Evolutionary conservation across 345 rosid genomes (phyloP), one percentile per base, ranked within the genome.

Genomic region (Aquilaria malaccensis): DNA sequence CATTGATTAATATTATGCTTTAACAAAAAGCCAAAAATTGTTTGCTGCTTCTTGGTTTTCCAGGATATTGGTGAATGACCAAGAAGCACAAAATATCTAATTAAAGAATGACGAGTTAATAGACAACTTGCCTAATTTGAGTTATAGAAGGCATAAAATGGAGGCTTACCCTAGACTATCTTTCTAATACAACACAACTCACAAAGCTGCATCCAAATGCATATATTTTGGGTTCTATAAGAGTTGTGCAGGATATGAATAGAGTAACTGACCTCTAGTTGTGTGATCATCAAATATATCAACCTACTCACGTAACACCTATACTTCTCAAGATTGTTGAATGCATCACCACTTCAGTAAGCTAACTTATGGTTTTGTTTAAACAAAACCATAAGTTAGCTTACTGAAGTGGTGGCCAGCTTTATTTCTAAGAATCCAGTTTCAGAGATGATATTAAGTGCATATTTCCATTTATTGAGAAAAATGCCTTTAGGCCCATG

Each of bases 401-500:
- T n/a, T n/a, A n/a, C n/a, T n/a, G n/a, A n/a, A n/a, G n/a, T n/a
- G n/a, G n/a, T n/a, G n/a, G 59, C 32, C 1, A 65, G 55, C 2
- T 30, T 11, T 0, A 10, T 13, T 13, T 11, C 54, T 1, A 52
- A 7, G 5, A 43, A 11, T 3, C 60, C 53, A 11, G 13, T 13
- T 2, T 67, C 60, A 13, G 2, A 0, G 9, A 67, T 15, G 11
- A 67, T 60, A 10, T 60, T 48, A 3, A 67, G 48, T 1, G 56
- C 14, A 66, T 66, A 66, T 7, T 66, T 66, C 1, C 56, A 10
- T 67, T 60, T 59, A 2, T 9, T 12, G 6, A 66, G 51, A 31
- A 30, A 47, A 1, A 66, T 13, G 30, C 58, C 64, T 10, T 15
- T 15, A 1, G 48, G 5, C 6, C 30, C 6, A 12, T 15, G 11